Evolutionary conservation across 345 rosid species (phyloP), one percentile per base, ranked within the genome.

Genomic region (Heritiera fomes): DNA sequence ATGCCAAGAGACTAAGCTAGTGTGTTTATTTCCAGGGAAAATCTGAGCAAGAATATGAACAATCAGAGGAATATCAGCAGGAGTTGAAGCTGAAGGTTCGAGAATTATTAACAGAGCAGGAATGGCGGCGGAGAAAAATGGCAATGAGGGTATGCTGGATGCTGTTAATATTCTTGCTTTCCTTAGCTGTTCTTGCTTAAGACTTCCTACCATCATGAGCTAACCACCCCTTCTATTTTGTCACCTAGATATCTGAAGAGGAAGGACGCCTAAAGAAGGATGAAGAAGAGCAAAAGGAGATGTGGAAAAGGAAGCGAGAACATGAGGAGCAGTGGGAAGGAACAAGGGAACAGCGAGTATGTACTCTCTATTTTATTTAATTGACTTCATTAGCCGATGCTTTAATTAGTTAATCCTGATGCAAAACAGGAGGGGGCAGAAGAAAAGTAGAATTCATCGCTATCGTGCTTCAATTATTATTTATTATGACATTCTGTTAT

Each of bases 291-390:
- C 91, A 90, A 87, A 96, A 91, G 83, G 99, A 96, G 87, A 82
- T 86, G 84, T 90, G 98, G 98, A 96, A 96, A 87, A 92, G 93
- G 82, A 94, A 96, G 86, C 95, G 99, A 60, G 98, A 96, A 77
- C 98, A 96, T 55, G 99, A 94, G 83, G 99, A 91, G 84, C 98
- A 96, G 84, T 96, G 98, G 99, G 99, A 96, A 90, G 98, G 98
- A 84, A 94, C 97, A 4, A 91, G 98, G 87, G 98, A 96, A 83
- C 77, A 94, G 67, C 85, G 98, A 92, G 99, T 94, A 77, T 63
- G 89, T 85, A 80, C 77, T 64, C 28, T 8, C 9, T 5, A 30
- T 18, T 30, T 32, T 40, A 40, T 8, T 30, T 40, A 3, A 32
- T 30, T 30, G 41, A 62, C 66, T 2, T 28, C 13, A 12, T 23